Evolutionary conservation across 2,329 filamentous ascomycete species (phyloP), one percentile per base, ranked within the genome.

Genomic region (Cordyceps pruinosa): DNA sequence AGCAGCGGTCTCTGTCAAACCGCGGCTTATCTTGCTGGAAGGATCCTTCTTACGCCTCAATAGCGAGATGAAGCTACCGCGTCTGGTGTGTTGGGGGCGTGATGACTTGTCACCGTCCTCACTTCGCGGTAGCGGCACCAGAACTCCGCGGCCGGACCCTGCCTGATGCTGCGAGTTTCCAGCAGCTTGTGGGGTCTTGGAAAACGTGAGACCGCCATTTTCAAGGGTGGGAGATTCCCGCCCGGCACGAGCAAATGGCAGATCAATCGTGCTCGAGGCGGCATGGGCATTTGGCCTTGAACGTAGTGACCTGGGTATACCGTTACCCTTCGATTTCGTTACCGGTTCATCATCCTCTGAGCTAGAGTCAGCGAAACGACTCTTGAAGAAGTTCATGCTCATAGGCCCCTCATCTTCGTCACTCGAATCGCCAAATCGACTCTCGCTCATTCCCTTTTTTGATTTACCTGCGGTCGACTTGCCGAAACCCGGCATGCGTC

Each of bases 351-450:
- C 75, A 19, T 81, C 77, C 47, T 88, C 86, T 56, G 90, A 87
- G 65, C 87, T 90, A 1, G 87, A 90, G 64, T 90, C 86, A 1
- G 76, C 83, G 63, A 90, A 88, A 1, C 87, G 84, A 64, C 82
- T 85, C 32, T 67, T 71, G 65, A 80, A 83, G 61, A 64, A 17
- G 60, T 66, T 23, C 59, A 66, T 30, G 23, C 32, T 37, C 13
- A 12, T 17, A 63, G 68, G 35, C 63, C 46, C 73, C 13, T 72
- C 72, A 2, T 81, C 79, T 35, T 87, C 84, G 60, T 85, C 84
- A 60, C 88, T 83, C 4, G 85, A 84, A 68, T 87, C 82, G 4
- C 68, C 76, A 59, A 87, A 83, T 1, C 84, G 76, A 61, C 81
- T 83, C 7, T 71, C 66, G 58, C 72, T 69, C 53, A 62, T 67